These are phyloP conservation scores for Mycena floridula DNA, from an alignment of 768 basidiomycete species.

Conservation along the genomic window DNA sequence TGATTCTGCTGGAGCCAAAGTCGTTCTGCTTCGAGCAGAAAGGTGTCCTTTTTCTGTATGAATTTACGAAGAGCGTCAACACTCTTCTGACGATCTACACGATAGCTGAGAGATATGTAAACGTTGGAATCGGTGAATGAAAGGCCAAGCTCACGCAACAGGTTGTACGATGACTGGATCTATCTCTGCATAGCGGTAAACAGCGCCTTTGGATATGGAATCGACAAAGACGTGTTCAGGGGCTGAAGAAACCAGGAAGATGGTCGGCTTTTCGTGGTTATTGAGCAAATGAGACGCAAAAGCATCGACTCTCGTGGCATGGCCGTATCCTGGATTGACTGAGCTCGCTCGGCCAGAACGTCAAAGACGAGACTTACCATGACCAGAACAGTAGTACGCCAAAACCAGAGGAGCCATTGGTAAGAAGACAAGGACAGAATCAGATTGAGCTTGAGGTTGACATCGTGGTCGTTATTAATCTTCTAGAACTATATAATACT, in stretches of 20 bases:
- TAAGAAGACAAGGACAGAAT: too few species aligned
- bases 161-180: slow-evolving; percentile 82
- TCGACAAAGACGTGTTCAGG: slow-evolving; percentile 66
- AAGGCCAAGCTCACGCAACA: slow-evolving; percentile 49
- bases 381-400: slow-evolving; percentile 73
- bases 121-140: neutral
- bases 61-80: slow-evolving; percentile 56
- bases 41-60: slow-evolving; percentile 43
- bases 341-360: slow-evolving; percentile 1
- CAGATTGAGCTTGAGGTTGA: too few species aligned
- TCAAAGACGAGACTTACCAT: slow-evolving; percentile 38
- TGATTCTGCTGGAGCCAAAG: slow-evolving; percentile 47
- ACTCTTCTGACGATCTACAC: slow-evolving; percentile 69
- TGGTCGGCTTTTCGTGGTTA: slow-evolving; percentile 33
- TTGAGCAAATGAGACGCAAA: slow-evolving; percentile 55
- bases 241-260: slow-evolving; percentile 71
- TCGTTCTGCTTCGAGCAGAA: slow-evolving; percentile 49
- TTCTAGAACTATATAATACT: too few species aligned
- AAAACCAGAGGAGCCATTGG: slow-evolving; percentile 18
- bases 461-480: too few species aligned
- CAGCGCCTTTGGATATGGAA: slow-evolving; percentile 54
- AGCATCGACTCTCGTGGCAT: slow-evolving; percentile 78
- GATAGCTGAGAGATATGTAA: slow-evolving; percentile 38
- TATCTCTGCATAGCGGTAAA: slow-evolving; percentile 65
- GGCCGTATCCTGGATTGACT: slow-evolving; percentile 59